Percentiles rank a stretch among this genome's conserved stretches.
phyloP scores from a whole-genome alignment of 1,139 yeast genomes.

The Taphrina confusa region DNA sequence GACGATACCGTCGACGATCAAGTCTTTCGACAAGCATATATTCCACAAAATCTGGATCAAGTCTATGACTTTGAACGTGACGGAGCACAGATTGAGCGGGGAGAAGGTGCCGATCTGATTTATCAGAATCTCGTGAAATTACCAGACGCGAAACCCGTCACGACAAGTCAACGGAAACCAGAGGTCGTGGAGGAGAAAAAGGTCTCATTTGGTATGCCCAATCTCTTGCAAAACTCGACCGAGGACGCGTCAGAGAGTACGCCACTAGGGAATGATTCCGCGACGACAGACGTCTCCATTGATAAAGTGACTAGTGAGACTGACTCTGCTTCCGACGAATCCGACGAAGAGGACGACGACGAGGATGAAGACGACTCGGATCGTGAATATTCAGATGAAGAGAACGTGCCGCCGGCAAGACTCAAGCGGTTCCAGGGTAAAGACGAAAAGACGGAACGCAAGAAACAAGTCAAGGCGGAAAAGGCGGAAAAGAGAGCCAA shows the following conservation, averaged over 20 bases:
- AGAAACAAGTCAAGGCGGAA: constrained; percentile 77
- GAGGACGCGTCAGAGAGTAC: constrained; percentile 41
- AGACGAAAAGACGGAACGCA: constrained; percentile 78
- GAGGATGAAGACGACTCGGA: constrained; percentile 48
- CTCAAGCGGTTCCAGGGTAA: constrained; percentile 64
- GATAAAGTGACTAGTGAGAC: constrained; percentile 41
- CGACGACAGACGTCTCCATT: constrained; percentile 5
- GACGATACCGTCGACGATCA: constrained; percentile 47
- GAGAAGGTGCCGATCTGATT: constrained; percentile 74
- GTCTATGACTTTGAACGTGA: constrained; percentile 70
- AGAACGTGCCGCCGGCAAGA: constrained; percentile 44
- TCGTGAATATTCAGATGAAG: constrained; percentile 44
- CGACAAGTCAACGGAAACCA: constrained; percentile 40
- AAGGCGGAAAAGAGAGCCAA: constrained; percentile 85
- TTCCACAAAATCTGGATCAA: constrained; percentile 63
- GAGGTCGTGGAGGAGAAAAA: constrained; percentile 43
- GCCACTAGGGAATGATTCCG: constrained; percentile 39
- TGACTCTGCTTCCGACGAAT: constrained; percentile 47
- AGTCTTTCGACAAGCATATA: constrained; percentile 80
- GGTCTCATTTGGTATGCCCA: constrained; percentile 36
- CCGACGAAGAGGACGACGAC: constrained; percentile 48
- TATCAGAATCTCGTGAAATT: constrained; percentile 46
- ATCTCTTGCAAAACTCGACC: constrained; percentile 41
- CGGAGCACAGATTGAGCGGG: constrained; percentile 75
- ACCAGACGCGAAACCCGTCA: constrained; percentile 23